phyloP scores from a whole-genome alignment of 208 protist species.

The Cochliopodium minus region DNA sequence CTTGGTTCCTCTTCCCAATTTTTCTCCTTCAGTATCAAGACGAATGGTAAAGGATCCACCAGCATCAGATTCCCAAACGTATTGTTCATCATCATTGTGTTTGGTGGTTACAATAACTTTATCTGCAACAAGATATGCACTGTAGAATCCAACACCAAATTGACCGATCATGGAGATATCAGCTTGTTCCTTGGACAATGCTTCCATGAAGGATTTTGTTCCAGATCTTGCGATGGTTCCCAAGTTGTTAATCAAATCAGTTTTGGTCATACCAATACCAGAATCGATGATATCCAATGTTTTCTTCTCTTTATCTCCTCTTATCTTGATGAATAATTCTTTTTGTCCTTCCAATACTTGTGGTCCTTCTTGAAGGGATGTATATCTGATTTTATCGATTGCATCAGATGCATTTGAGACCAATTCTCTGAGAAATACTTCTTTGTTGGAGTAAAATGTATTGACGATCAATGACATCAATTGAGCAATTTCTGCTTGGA shows the following conservation, averaged over 20 bases:
- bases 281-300: constrained; percentile 83
- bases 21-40: constrained; percentile 37
- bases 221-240: constrained; percentile 94
- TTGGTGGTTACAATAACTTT: constrained; percentile 85
- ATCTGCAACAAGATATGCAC: constrained; percentile 92
- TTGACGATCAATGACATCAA: constrained; percentile 97
- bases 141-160: constrained; percentile 99
- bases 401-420: constrained; percentile 96
- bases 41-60: constrained; percentile 90
- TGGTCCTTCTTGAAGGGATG: constrained; percentile 76
- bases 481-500: constrained; percentile 90
- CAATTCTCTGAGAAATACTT: constrained; percentile 96
- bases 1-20: constrained; percentile 78
- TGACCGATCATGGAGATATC: constrained; percentile 97
- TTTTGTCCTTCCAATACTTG: constrained; percentile 61
- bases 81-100: constrained; percentile 84
- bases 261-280: constrained; percentile 98
- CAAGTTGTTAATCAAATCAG: constrained; percentile 91
- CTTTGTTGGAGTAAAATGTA: constrained; percentile 98
- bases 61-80: constrained; percentile 89
- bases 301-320: constrained; percentile 80
- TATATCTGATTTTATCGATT: constrained; percentile 91
- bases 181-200: constrained; percentile 73
- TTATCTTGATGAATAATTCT: constrained; percentile 82
- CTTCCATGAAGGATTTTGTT: constrained; percentile 95